Evolutionary conservation across 2,329 filamentous ascomycete species (phyloP).

Genomic region (Diaporthe humulicola): DNA sequence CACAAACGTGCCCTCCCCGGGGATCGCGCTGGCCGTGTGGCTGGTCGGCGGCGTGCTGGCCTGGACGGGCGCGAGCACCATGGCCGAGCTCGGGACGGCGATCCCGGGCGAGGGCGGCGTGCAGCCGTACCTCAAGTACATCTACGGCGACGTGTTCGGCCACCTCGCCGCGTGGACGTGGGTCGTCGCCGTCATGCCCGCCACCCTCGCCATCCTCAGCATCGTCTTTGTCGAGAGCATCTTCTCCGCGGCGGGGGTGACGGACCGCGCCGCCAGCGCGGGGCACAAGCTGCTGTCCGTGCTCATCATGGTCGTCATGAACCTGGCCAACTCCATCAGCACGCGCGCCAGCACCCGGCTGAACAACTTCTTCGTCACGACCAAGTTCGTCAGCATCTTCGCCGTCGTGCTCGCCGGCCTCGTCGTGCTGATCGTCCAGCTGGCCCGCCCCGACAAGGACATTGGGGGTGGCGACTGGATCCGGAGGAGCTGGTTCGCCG

Average conservation of each 20-base stretch:
- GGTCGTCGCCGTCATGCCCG: slow-evolving; percentile 75
- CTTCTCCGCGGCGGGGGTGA: slow-evolving; percentile 64
- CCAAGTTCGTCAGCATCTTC: slow-evolving; percentile 65
- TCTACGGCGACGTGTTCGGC: slow-evolving; percentile 72
- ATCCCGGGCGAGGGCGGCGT: slow-evolving; percentile 74
- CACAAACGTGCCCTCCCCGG: slow-evolving; percentile 73
- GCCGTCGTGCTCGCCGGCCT: slow-evolving; percentile 63
- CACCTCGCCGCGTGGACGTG: slow-evolving; percentile 76
- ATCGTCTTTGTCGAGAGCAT: slow-evolving; percentile 75
- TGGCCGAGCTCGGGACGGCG: slow-evolving; percentile 74
- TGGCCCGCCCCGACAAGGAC: slow-evolving; percentile 50
- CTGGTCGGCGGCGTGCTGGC: slow-evolving; percentile 71
- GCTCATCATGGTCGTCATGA: slow-evolving; percentile 60
- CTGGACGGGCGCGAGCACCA: slow-evolving; percentile 73
- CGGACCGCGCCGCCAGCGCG: slow-evolving; percentile 57
- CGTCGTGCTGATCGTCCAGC: slow-evolving; percentile 59
- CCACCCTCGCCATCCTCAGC: slow-evolving; percentile 73
- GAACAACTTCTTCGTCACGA: slow-evolving; percentile 67
- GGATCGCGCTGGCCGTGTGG: slow-evolving; percentile 70
- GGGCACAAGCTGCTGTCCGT: slow-evolving; percentile 66
- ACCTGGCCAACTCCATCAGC: slow-evolving; percentile 67
- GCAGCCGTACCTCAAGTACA: slow-evolving; percentile 72
- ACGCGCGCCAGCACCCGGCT: slow-evolving; percentile 67
- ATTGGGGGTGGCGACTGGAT: slow-evolving; percentile 65
- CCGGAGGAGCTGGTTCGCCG: slow-evolving; percentile 67